Evolutionary conservation across 2,329 filamentous ascomycete genomes (phyloP).

Genomic region (Aspergillus quadrilineatus): DNA sequence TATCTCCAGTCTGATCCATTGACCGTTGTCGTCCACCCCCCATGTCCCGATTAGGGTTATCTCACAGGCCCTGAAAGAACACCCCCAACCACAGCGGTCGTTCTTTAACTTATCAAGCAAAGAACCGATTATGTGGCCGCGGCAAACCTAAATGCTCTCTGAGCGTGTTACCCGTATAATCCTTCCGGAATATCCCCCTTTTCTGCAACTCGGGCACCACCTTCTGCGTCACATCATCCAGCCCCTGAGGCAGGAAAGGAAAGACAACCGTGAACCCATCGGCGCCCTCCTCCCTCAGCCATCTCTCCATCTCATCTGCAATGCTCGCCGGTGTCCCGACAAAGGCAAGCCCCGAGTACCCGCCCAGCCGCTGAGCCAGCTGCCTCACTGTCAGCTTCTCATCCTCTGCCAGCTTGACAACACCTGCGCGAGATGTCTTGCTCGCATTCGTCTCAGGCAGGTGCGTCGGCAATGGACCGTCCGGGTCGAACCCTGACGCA

Average conservation of each 20-base stretch:
- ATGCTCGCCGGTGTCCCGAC: constrained; percentile 52
- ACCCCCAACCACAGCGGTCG: too few species aligned
- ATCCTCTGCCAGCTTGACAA: constrained; percentile 46
- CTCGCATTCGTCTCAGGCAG: constrained; percentile 57
- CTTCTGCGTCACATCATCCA: constrained; percentile 50
- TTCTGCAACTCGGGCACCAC: constrained; percentile 54
- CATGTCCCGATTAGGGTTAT: neutral
- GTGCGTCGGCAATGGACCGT: constrained; percentile 50
- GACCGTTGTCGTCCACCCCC: too few species aligned
- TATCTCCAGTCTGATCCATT: neutral
- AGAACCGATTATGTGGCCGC: constrained; percentile 46
- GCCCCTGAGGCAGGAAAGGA: constrained; percentile 52
- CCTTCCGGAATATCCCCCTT: constrained; percentile 52
- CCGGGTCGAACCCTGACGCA: constrained; percentile 50
- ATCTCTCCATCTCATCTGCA: constrained; percentile 51
- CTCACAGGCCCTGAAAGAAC: too few species aligned
- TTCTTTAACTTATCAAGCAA: constrained; percentile 11
- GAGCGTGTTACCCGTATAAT: constrained; percentile 55
- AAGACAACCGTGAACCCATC: constrained; percentile 55
- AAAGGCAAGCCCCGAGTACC: constrained; percentile 53
- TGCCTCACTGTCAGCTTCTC: constrained; percentile 53
- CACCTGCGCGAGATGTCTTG: constrained; percentile 49
- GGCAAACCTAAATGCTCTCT: constrained; percentile 56
- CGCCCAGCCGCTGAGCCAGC: constrained; percentile 52
- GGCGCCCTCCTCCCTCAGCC: constrained; percentile 49